phyloP scores from a whole-genome alignment of 768 basidiomycete genomes.

The Flagelloscypha sp. region DNA sequence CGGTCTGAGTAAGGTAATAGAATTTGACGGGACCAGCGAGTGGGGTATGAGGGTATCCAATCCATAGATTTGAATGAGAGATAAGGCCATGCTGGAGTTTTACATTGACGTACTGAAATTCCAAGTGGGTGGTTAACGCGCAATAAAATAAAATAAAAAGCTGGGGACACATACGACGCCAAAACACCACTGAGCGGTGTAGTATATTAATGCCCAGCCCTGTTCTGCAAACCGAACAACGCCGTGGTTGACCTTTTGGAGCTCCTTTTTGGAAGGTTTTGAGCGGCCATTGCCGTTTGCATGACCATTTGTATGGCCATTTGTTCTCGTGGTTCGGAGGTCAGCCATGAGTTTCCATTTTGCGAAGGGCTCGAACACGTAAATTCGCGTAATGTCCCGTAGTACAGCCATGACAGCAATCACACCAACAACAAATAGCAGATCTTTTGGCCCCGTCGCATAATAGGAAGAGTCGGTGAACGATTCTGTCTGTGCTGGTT shows the following conservation, averaged over 20 bases:
- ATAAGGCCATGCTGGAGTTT: conserved; percentile 60
- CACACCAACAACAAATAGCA: conserved; percentile 72
- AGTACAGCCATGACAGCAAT: conserved; percentile 83
- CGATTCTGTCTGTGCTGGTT: conserved; percentile 57
- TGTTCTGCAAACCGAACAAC: conserved; percentile 92
- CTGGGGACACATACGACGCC: conserved; percentile 63
- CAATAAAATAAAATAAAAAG: conserved; percentile 8
- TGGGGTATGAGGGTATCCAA: conserved; percentile 73
- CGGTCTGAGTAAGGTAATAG: conserved; percentile 80
- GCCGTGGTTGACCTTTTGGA: conserved; percentile 56
- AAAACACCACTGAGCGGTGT: conserved; percentile 61
- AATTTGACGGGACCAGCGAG: conserved; percentile 79
- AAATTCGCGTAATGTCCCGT: conserved; percentile 69
- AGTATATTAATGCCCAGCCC: conserved; percentile 84
- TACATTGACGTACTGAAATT: conserved; percentile 68
- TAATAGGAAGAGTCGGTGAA: conserved; percentile 69
- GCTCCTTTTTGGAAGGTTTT: conserved; percentile 34
- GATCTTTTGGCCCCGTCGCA: conserved; percentile 63
- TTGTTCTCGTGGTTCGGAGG: conserved; percentile 24
- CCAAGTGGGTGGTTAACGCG: conserved; percentile 9
- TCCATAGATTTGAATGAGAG: conserved; percentile 63
- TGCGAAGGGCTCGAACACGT: conserved; percentile 75
- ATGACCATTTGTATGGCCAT: conserved; percentile 19
- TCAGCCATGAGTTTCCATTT: conserved; percentile 61
- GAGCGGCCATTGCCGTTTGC: conserved; percentile 27